phyloP scores from a whole-genome alignment of 202 grass and related monocot genomes.

The Dendrocalamus latiflorus region DNA sequence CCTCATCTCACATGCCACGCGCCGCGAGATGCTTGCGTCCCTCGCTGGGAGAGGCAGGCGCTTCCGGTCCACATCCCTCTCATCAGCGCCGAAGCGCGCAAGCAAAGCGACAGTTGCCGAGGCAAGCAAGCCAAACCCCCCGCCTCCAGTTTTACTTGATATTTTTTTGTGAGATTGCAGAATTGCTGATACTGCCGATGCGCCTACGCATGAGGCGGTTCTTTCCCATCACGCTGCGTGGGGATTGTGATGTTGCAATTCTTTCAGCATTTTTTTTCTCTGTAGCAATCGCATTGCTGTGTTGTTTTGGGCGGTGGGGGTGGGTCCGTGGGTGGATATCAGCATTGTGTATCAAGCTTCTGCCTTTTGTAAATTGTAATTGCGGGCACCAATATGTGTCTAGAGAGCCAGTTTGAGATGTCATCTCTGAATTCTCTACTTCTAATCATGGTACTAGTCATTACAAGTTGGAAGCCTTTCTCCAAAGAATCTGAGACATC shows the following conservation, averaged over 20 bases:
- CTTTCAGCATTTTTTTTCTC: neutral
- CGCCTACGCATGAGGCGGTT: conserved; percentile 2
- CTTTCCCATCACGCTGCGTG: neutral
- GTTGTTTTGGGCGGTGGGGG: conserved; percentile 6
- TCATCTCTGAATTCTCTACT: neutral
- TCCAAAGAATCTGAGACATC: neutral
- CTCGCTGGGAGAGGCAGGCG: neutral
- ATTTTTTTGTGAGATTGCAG: neutral
- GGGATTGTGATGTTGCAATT: neutral
- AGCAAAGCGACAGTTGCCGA: conserved; percentile 36
- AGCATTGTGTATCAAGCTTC: neutral
- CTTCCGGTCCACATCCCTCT: neutral
- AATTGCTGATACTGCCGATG: neutral
- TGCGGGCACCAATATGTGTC: neutral
- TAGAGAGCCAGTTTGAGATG: neutral
- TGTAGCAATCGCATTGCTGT: neutral
- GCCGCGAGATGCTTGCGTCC: neutral
- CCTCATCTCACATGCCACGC: neutral
- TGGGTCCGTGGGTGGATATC: neutral
- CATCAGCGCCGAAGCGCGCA: conserved; percentile 1
- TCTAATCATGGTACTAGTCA: neutral
- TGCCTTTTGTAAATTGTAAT: neutral
- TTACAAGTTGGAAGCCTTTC: neutral
- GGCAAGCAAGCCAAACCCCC: conserved; percentile 32
- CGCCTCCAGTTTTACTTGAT: neutral